Base-by-base conservation (phyloP, 768 basidiomycete genomes). In the Amanita molliuscula region DNA sequence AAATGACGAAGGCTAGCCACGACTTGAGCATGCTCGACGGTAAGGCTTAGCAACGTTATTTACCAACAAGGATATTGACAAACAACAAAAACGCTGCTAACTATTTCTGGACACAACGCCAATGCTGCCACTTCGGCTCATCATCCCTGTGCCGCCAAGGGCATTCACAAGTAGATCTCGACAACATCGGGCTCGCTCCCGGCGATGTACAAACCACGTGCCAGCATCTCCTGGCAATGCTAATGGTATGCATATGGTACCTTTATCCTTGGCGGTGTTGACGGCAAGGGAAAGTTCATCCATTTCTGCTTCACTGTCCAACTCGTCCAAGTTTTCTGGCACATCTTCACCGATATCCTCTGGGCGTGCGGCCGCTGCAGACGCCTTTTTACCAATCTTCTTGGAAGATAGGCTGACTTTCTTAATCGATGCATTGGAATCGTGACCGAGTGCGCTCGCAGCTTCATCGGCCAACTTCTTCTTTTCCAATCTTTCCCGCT, bases 251-350 rank as follows among this genome's bases (percentile, higher is more conserved):
- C 76, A 81, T 36, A 84, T 69, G 21, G 80, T 55, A 1, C 85
- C 84, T 54, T 71, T 77, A 20, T 74, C 70, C 46, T 70, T 71
- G 1, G 83, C 79, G 2, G 63, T 61, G 44, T 76, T 71, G 25
- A 89, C 77, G 8, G 79, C 79, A 49, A 71, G 72, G 25, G 84
- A 74, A 21, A 92, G 70, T 11, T 79, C 76, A 46, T 93, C 90
- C 43, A 92, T 70, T 65, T 93, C 90, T 8, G 79, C 82, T 58
- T 92, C 89, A 3, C 88, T 91, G 61, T 92, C 88, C 54, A 92
- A 54, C 51, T 88, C 83, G 44, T 86, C 84, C 46, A 84, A 64
- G 54, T 89, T 84, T 61, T 89, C 86, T 36, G 73, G 73, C 3
- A 66, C 69, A 44, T 84, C 84, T 16, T 78, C 84, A 3, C 74